Evolutionary conservation across 768 basidiomycete genomes (phyloP), one percentile per base, ranked within the genome.

Genomic region (Mycena crocata): DNA sequence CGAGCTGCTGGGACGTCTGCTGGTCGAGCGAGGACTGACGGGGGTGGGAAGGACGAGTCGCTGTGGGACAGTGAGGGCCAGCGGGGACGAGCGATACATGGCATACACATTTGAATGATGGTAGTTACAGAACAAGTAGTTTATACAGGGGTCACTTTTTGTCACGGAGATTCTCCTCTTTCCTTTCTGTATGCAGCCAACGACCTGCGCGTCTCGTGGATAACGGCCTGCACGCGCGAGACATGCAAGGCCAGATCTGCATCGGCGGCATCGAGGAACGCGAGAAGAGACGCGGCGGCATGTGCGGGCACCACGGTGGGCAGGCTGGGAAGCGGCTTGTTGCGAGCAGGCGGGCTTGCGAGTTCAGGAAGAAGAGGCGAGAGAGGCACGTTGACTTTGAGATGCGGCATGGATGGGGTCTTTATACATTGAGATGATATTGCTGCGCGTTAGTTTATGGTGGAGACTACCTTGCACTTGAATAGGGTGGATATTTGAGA

Each of bases 1-100:
- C 89, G 44, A 92, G 81, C 69, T 81, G 81, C 48, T 81, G 69
- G 40, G 68, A 62, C 26, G 75, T 74, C 21, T 65, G 68, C 64
- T 76, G 70, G 67, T 79, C 72, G 54, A 78, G 55, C 23, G 73
- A 72, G 35, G 70, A 19, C 57, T 59, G 57, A 57, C 64, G 65
- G 42, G 64, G 62, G 57, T 70, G 64, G 34, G 34, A 37, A 24
- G 63, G 57, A 24, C 62, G 57, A 45, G 66, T 49, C 12, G 62
- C 59, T 61, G 56, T 39, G 14, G 42, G 44, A 32, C 50, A 39
- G 24, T 57, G 58, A 64, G 45, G 31, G n/a, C 15, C 42, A 23
- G 54, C 30, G 17, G 5, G 13, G 34, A 10, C 17, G n/a, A 26
- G 10, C 21, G 3, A 34, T 66, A 40, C 9, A 50, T 9, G 42